Evolutionary conservation across 2,329 filamentous ascomycete species (phyloP).

Genomic region (Verticillium tricorpus): DNA sequence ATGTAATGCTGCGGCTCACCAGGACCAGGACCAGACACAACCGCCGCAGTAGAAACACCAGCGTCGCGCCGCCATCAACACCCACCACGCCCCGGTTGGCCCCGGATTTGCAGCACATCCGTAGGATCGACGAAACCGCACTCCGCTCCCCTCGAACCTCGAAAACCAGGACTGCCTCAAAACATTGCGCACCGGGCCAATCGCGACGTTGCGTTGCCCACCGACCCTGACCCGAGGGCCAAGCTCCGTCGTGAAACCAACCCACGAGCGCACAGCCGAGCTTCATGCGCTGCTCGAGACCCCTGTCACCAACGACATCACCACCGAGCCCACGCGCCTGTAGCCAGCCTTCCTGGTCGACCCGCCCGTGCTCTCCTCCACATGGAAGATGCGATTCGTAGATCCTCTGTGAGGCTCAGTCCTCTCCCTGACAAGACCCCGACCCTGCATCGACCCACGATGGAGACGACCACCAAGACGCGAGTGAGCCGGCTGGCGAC

Average conservation of each 20-base stretch:
- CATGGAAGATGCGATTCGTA: background rate
- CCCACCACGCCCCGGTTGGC: background rate
- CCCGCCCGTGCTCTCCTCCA: background rate
- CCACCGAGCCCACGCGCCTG: background rate
- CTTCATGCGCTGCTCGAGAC: background rate
- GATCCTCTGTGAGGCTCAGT: background rate
- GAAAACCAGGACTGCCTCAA: background rate
- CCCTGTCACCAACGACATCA: background rate
- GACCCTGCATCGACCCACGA: background rate
- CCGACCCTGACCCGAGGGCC: background rate
- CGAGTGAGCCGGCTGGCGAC: background rate
- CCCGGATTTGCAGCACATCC: background rate
- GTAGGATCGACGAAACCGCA: background rate
- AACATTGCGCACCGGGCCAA: background rate
- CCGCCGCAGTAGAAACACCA: background rate
- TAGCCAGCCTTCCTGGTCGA: background rate
- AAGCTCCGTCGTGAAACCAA: background rate
- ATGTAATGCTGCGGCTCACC: background rate
- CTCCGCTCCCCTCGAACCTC: background rate
- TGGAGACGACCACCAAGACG: background rate
- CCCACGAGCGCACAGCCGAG: background rate
- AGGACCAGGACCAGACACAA: background rate
- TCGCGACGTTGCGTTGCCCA: background rate
- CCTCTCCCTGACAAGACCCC: background rate
- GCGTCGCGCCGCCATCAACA: too few relatives aligned